Evolutionary conservation across 495 filamentous ascomycete genomes (phyloP).

Genomic region (Hypomontagnella monticulosa): DNA sequence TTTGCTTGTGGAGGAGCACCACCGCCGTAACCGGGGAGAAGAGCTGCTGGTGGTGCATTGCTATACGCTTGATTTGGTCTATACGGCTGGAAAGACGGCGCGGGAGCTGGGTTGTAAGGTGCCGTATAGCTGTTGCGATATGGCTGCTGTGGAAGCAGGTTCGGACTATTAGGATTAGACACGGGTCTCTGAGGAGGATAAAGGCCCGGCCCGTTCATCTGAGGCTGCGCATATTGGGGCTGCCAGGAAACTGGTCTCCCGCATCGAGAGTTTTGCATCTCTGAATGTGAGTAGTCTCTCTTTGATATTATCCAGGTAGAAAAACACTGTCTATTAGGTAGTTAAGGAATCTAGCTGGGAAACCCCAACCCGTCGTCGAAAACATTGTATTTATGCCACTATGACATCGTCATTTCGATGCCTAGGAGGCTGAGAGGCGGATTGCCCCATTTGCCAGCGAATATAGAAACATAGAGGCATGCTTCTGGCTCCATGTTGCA

Average conservation of each 20-base stretch:
- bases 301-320: background rate
- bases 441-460: too few species aligned
- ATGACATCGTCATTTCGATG: too few species aligned
- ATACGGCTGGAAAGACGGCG: background rate
- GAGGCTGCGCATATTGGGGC: conserved; percentile 1
- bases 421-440: too few species aligned
- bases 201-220: background rate
- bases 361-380: too few species aligned
- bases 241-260: conserved; percentile 11
- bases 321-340: background rate
- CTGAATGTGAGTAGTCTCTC: too few species aligned
- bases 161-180: too few species aligned
- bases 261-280: conserved; percentile 4
- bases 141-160: too few species aligned
- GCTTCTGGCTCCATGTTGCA: too few species aligned
- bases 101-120: background rate
- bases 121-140: background rate
- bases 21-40: conserved; percentile 1
- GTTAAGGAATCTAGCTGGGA: too few species aligned
- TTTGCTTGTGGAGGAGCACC: background rate
- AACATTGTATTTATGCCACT: too few species aligned
- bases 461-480: too few species aligned
- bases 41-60: too few species aligned
- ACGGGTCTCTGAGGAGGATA: background rate
- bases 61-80: background rate